Percentiles rank a stretch among this genome's conserved stretches.
Conservation (phyloP, 2,329 filamentous ascomycete species). For the Alternaria consortialis region DNA sequence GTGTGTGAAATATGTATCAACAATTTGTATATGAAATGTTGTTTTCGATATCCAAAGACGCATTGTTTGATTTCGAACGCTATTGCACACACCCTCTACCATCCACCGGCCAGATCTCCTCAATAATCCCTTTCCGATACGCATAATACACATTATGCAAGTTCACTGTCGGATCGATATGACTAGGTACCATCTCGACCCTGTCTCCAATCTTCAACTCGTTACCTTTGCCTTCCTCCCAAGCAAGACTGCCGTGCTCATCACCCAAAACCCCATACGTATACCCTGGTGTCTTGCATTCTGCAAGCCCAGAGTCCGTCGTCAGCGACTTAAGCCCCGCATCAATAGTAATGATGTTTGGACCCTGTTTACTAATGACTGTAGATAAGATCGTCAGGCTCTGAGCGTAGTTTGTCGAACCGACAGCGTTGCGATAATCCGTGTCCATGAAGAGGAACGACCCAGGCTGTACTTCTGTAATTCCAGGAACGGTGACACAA, state of each 20-base stretch:
- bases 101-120: constrained; percentile 63
- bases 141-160: constrained; percentile 63
- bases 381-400: constrained; percentile 61
- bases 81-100: constrained; percentile 62
- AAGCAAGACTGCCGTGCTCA: constrained; percentile 60
- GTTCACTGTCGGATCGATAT: constrained; percentile 65
- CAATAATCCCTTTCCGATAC: constrained; percentile 57
- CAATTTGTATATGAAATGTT: neutral
- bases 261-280: constrained; percentile 58
- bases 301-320: constrained; percentile 62
- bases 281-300: constrained; percentile 56
- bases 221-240: constrained; percentile 52
- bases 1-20: neutral
- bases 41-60: neutral
- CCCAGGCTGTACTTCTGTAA: constrained; percentile 65
- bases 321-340: constrained; percentile 61
- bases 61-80: no score
- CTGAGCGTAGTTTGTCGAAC: constrained; percentile 57
- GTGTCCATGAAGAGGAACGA: constrained; percentile 68
- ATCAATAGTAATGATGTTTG: constrained; percentile 59
- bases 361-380: constrained; percentile 59
- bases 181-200: constrained; percentile 63
- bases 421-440: constrained; percentile 64
- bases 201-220: constrained; percentile 57
- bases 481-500: constrained; percentile 59